phyloP scores from a whole-genome alignment of 1,284 basidiomycete genomes.

The Cutaneotrichosporon daszewskae region DNA sequence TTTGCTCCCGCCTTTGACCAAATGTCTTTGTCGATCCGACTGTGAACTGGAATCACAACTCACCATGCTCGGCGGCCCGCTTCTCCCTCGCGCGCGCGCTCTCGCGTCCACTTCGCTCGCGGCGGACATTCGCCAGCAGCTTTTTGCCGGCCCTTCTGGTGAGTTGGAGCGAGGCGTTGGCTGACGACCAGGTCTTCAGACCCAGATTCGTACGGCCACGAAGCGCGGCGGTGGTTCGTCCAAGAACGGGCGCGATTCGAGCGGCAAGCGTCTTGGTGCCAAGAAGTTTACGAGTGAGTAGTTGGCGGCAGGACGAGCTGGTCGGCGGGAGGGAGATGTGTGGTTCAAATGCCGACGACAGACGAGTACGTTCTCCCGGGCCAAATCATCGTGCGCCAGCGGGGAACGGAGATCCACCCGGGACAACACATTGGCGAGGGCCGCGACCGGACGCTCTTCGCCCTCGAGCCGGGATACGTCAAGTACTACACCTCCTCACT shows the following conservation, averaged over 20 bases:
- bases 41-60: too few relatives aligned
- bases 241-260: slow-evolving; percentile 81
- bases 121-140: slow-evolving; percentile 26
- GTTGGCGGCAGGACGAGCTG: neutral
- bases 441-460: slow-evolving; percentile 86
- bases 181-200: slow-evolving; percentile 19
- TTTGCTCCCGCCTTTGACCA: too few relatives aligned
- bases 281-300: slow-evolving; percentile 85
- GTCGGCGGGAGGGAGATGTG: neutral
- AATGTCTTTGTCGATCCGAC: too few relatives aligned
- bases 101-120: slow-evolving; percentile 20
- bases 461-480: slow-evolving; percentile 78
- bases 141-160: slow-evolving; percentile 39
- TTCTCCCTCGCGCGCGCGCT: slow-evolving; percentile 21
- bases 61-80: slow-evolving; percentile 21
- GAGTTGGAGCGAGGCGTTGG: too few relatives aligned
- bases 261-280: slow-evolving; percentile 82
- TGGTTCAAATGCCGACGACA: slow-evolving; percentile 30
- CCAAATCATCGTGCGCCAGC: slow-evolving; percentile 87
- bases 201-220: slow-evolving; percentile 78
- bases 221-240: slow-evolving; percentile 90
- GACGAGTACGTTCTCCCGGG: slow-evolving; percentile 86
- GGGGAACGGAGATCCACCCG: slow-evolving; percentile 81
- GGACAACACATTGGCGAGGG: slow-evolving; percentile 88
- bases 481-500: slow-evolving; percentile 65